Percentiles rank a stretch among this genome's conserved stretches.
Conservation (phyloP, 2,329 filamentous ascomycete genomes). For the Plectosphaerella sp. region DNA sequence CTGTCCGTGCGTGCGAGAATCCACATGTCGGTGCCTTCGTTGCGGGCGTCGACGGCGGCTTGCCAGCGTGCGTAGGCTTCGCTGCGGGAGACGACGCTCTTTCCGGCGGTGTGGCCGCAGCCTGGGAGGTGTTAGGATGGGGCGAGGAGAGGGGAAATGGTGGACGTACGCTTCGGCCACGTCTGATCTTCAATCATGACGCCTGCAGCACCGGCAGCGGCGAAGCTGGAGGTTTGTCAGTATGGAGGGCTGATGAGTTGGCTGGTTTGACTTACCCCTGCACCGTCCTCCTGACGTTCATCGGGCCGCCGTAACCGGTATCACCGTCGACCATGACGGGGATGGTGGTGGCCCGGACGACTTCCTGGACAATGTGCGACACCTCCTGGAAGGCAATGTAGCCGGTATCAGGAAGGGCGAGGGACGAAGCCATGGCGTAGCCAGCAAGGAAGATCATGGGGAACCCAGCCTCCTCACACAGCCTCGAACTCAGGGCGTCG, state of each 20-base stretch:
- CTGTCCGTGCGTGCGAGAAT: conserved; percentile 40
- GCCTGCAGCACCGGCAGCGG: conserved; percentile 30
- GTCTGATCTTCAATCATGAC: conserved; percentile 43
- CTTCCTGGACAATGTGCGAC: conserved; percentile 38
- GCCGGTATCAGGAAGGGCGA: conserved; percentile 39
- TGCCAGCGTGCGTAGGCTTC: conserved; percentile 41
- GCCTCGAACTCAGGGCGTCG: conserved; percentile 34
- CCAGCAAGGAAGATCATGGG: conserved; percentile 38
- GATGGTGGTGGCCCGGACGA: conserved; percentile 26
- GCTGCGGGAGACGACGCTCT: conserved; percentile 36
- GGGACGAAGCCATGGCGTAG: conserved; percentile 31
- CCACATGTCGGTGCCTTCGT: conserved; percentile 39
- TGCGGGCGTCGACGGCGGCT: conserved; percentile 38
- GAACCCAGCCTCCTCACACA: conserved; percentile 39
- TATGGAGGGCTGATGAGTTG: not conserved
- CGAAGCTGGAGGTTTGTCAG: conserved; percentile 21
- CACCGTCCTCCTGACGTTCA: conserved; percentile 41
- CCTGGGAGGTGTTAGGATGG: conserved; percentile 5
- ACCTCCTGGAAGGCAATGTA: conserved; percentile 43
- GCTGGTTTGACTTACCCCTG: conserved; percentile 14
- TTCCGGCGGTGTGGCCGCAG: conserved; percentile 37
- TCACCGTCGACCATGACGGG: conserved; percentile 41
- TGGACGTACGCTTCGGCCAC: conserved; percentile 37
- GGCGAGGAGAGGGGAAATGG: accelerated
- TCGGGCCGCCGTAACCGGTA: conserved; percentile 40